Evolutionary conservation across 169 alveolate species (phyloP).

Genomic region (Blepharisma undulans): DNA sequence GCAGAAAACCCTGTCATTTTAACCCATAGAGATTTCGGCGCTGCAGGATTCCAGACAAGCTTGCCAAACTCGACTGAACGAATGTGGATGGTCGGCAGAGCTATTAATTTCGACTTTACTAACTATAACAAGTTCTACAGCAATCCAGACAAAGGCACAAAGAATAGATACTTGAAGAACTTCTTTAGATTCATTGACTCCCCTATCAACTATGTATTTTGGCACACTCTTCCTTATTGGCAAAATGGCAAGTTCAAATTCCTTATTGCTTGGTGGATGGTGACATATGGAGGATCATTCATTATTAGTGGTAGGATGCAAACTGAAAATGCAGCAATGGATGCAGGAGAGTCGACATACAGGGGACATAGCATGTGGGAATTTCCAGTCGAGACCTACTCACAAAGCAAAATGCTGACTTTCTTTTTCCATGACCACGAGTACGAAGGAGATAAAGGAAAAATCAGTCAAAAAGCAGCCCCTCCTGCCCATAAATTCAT

Average conservation of each 20-base stretch:
- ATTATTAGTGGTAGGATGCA: neutral
- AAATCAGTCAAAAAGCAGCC: neutral
- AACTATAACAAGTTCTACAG: slow-evolving; percentile 29
- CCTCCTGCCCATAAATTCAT: neutral
- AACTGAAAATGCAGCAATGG: neutral
- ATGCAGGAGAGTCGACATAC: neutral
- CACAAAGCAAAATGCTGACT: neutral
- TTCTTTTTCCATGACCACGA: slow-evolving; percentile 25
- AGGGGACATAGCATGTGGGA: neutral
- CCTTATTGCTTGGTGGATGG: slow-evolving; percentile 1
- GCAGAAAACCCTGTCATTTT: slow-evolving; percentile 34
- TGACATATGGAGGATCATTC: neutral
- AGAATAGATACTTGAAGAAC: neutral
- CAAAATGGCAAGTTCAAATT: neutral
- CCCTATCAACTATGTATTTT: slow-evolving; percentile 6
- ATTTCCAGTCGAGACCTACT: neutral
- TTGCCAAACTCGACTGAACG: slow-evolving; percentile 38
- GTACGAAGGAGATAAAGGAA: neutral
- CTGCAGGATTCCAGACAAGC: neutral
- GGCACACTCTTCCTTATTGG: slow-evolving; percentile 12
- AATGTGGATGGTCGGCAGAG: slow-evolving; percentile 36
- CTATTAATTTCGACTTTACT: slow-evolving; percentile 31
- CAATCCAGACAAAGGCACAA: slow-evolving; percentile 14
- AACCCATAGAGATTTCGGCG: slow-evolving; percentile 30
- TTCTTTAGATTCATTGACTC: slow-evolving; percentile 12